These are phyloP conservation scores for Globisporangium echinulatum DNA, from an alignment of 352 stramenopile species.

Conservation along the genomic window DNA sequence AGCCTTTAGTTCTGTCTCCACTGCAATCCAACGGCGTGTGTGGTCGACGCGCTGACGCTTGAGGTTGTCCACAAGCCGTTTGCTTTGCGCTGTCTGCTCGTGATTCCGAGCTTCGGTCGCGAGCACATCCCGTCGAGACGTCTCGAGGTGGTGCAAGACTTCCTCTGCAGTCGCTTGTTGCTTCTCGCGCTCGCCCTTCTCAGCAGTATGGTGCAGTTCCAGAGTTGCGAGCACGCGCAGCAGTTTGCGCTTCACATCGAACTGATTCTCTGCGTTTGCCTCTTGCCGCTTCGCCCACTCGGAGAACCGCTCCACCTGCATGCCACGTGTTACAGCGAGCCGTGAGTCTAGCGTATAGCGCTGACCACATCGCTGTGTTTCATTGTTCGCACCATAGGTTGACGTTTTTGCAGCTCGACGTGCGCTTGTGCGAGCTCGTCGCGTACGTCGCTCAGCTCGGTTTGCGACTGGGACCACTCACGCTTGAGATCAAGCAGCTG, in stretches of 20 bases:
- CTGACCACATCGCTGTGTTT: no score
- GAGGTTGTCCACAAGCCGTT: background rate
- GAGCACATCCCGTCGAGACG: background rate
- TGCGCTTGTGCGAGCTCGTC: background rate
- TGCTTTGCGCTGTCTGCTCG: background rate
- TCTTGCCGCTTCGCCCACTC: background rate
- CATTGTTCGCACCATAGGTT: conserved; percentile 1
- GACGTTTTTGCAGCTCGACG: background rate
- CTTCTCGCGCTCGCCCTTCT: background rate
- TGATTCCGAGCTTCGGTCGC: background rate
- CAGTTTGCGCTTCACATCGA: background rate
- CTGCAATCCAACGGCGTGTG: background rate
- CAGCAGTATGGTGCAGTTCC: background rate
- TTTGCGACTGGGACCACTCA: background rate
- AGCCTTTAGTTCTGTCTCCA: background rate
- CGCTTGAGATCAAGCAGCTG: conserved; percentile 1
- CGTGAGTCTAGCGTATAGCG: no score
- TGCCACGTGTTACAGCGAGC: no score
- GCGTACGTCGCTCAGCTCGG: background rate
- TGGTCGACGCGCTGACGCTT: background rate
- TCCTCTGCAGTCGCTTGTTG: background rate
- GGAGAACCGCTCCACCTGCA: conserved; percentile 1
- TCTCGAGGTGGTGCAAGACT: background rate
- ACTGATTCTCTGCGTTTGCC: background rate
- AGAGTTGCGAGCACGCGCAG: background rate